phyloP scores from a whole-genome alignment of 2,329 filamentous ascomycete species.

The Penicillium sp. region DNA sequence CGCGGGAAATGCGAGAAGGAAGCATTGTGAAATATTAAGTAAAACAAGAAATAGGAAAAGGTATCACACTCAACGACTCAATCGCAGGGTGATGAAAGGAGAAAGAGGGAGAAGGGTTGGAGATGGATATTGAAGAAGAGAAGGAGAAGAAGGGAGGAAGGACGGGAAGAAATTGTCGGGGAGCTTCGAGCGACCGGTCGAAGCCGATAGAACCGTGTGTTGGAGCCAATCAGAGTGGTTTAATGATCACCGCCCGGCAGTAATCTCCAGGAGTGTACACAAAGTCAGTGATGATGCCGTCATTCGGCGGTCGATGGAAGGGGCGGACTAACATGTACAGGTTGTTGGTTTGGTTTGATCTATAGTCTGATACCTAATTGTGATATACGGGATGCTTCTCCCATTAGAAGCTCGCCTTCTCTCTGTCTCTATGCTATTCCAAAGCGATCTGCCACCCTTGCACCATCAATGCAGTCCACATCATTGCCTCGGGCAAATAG shows the following conservation, averaged over 20 bases:
- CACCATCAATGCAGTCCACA: neutral
- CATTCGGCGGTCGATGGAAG: neutral
- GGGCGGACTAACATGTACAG: neutral
- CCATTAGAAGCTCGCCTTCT: too few relatives aligned
- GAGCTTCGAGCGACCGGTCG: slow-evolving; percentile 39
- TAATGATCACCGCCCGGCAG: neutral
- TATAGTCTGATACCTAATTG: too few relatives aligned
- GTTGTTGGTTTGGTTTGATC: neutral
- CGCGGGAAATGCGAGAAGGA: slow-evolving; percentile 68
- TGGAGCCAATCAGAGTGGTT: slow-evolving; percentile 17
- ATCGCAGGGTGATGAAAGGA: slow-evolving; percentile 28
- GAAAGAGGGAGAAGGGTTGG: slow-evolving; percentile 16
- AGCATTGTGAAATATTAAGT: slow-evolving; percentile 59
- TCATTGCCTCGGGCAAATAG: neutral
- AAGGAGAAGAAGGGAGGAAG: slow-evolving; percentile 22
- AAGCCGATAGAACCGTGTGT: slow-evolving; percentile 37
- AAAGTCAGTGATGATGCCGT: neutral
- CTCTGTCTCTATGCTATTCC: neutral
- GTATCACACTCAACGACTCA: slow-evolving; percentile 33
- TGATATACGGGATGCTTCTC: too few relatives aligned
- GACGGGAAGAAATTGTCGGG: slow-evolving; percentile 35
- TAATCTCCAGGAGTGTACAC: neutral
- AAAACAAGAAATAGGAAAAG: slow-evolving; percentile 34
- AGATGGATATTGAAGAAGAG: slow-evolving; percentile 20
- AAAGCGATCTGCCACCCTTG: neutral